Evolutionary conservation across 441 rosid species (phyloP).

Genomic region (Macaranga tanarius): DNA sequence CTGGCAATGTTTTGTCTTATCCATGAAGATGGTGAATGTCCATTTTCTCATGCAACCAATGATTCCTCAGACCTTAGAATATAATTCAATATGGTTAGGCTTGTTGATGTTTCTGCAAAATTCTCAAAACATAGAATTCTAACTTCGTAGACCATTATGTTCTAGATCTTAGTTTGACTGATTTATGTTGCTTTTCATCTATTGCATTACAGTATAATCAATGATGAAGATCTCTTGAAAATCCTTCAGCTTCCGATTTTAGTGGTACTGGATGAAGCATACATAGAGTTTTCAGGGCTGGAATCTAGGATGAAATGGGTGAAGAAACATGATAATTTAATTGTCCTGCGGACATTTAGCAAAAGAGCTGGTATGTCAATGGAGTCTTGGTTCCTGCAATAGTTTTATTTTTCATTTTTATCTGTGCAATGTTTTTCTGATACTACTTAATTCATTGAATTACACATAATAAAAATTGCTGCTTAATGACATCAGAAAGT

Average conservation of each 20-base stretch:
- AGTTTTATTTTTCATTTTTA: not conserved
- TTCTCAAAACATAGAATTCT: not conserved
- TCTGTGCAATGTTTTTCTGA: not conserved
- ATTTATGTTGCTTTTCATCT: constrained; percentile 5
- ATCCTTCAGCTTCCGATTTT: constrained; percentile 80
- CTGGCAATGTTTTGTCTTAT: no score
- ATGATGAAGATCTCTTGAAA: constrained; percentile 75
- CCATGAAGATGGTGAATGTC: not conserved
- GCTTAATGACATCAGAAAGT: not conserved
- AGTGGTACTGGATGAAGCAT: constrained; percentile 96
- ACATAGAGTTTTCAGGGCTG: constrained; percentile 80
- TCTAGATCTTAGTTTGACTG: constrained; percentile 3
- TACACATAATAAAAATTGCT: not conserved
- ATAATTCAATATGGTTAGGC: not conserved
- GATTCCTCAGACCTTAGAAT: not conserved
- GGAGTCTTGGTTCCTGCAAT: constrained; percentile 6
- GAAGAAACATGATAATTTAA: constrained; percentile 81
- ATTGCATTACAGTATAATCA: constrained; percentile 53
- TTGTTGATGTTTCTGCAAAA: not conserved
- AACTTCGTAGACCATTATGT: not conserved
- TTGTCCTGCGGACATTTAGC: constrained; percentile 93
- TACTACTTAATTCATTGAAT: constrained; percentile 1
- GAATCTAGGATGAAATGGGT: constrained; percentile 94
- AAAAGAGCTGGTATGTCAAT: constrained; percentile 80
- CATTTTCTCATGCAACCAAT: not conserved